Conservation (phyloP, 805 yeast genomes). For the Pichia ethanolica region DNA sequence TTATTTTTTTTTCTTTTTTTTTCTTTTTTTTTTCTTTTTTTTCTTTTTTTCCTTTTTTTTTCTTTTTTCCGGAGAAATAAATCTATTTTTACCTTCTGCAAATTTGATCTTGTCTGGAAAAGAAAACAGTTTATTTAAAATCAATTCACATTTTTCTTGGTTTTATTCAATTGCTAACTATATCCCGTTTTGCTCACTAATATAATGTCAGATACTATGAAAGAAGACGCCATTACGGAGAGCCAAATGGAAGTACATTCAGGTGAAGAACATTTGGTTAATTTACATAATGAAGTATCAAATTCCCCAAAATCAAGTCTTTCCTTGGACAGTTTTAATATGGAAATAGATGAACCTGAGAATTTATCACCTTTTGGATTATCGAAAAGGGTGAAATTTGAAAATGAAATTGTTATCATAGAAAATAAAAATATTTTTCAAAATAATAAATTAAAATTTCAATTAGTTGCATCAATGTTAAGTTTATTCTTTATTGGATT, state of each 20-base stretch:
- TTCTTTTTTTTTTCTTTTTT: too few species aligned
- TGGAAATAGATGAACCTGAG: constrained; percentile 5
- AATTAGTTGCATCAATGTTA: constrained; percentile 33
- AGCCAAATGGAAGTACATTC: background rate
- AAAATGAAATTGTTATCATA: constrained; percentile 22
- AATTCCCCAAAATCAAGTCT: background rate
- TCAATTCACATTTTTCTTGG: too few species aligned
- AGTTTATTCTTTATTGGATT: constrained; percentile 45
- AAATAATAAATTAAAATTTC: constrained; percentile 34
- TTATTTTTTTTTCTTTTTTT: too few species aligned
- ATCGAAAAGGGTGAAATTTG: constrained; percentile 1
- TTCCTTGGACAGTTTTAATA: background rate
- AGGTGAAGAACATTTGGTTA: background rate
- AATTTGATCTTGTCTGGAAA: too few species aligned
- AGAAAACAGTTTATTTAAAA: too few species aligned
- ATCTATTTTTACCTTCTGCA: too few species aligned
- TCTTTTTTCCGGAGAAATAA: too few species aligned
- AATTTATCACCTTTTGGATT: background rate
- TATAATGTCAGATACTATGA: background rate
- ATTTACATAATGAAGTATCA: background rate
- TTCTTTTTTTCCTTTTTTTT: too few species aligned
- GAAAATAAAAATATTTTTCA: constrained; percentile 35
- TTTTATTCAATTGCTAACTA: too few species aligned
- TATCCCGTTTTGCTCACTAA: too few species aligned
- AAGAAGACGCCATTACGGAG: background rate